Base-by-base conservation (phyloP, 257 asterid species). In the Penstemon davidsonii region DNA sequence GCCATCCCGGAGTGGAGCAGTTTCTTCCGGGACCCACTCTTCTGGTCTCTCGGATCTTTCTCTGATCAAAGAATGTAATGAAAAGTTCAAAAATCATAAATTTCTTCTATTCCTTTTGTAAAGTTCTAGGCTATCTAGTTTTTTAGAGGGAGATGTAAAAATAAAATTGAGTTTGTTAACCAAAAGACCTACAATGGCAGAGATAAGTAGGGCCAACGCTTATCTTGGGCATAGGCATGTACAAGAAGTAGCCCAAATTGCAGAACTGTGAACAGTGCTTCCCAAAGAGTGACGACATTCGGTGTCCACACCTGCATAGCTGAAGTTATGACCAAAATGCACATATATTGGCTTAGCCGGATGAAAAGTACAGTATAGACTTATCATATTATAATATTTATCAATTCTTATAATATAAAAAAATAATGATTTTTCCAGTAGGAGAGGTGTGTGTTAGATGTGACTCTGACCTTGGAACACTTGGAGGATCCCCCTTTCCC, bases 161-260 rank as follows among this genome's bases (percentile, higher is more conserved):
- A 25, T 25, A 25, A 25, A 25, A 25, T 25, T 25, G 33, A 25
- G 33, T 25, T 25, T 25, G 33, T 1, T 25, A 25, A 25, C 33
- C 33, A 25, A 25, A 25, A 25, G 33, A 70, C 98, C 36, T 90
- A 93, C 99, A 90, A 10, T 7, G 97, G 99, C 76, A 90, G 81
- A 72, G 99, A 93, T 73, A 93, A 49, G 75, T 87, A 93, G 42
- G 99, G 96, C 96, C 95, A 90, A 59, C 88, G 94, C 87, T 80
- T 93, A 73, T 93, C 97, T 69, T 93, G 99, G 44, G 89, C 97
- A 81, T 93, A 93, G 50, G 96, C 99, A 78, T 93, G 99, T 52
- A 84, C 59, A 58, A 93, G 84, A 77, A 93, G 82, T 61, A 90
- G 57, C 58, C 97, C 99, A 71, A 57, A 90, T 71, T 93, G 99